Conservation (phyloP, 305 asterid species). For the Rubia balearica region DNA sequence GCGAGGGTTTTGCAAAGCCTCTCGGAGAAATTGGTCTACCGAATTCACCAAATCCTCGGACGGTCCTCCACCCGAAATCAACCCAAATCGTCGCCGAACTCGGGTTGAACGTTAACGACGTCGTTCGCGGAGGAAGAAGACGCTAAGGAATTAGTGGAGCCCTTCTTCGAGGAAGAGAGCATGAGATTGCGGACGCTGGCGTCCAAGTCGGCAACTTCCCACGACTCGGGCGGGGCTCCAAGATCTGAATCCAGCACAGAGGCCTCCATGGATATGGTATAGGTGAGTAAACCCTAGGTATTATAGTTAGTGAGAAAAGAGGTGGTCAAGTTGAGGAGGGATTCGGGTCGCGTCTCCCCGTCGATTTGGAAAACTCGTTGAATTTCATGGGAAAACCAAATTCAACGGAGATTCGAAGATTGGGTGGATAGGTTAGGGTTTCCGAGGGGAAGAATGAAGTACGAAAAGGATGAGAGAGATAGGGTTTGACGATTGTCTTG, state of each 20-base stretch:
- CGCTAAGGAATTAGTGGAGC: constrained; percentile 22
- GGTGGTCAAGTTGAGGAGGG: constrained; percentile 41
- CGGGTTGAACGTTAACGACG: constrained; percentile 36
- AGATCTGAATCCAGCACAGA: constrained; percentile 45
- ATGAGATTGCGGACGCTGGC: constrained; percentile 67
- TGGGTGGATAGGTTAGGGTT: constrained; percentile 35
- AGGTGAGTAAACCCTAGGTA: constrained; percentile 20
- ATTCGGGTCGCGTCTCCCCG: constrained; percentile 19
- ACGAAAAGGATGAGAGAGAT: constrained; percentile 21
- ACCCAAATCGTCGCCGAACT: constrained; percentile 37
- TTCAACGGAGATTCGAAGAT: not conserved
- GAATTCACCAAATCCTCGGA: constrained; percentile 59
- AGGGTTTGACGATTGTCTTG: constrained; percentile 51
- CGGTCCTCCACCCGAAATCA: constrained; percentile 15
- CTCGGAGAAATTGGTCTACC: constrained; percentile 90
- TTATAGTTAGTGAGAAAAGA: constrained; percentile 14
- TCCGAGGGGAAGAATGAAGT: constrained; percentile 11
- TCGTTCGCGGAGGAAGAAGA: constrained; percentile 12
- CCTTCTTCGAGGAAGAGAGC: constrained; percentile 44
- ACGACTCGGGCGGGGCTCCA: constrained; percentile 67
- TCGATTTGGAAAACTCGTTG: constrained; percentile 20
- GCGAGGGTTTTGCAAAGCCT: constrained; percentile 96
- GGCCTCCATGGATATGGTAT: constrained; percentile 44
- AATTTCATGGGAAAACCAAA: constrained; percentile 27
- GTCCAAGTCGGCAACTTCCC: constrained; percentile 90